phyloP scores from a whole-genome alignment of 2,329 filamentous ascomycete genomes.

The Paracamarosporium sp. region DNA sequence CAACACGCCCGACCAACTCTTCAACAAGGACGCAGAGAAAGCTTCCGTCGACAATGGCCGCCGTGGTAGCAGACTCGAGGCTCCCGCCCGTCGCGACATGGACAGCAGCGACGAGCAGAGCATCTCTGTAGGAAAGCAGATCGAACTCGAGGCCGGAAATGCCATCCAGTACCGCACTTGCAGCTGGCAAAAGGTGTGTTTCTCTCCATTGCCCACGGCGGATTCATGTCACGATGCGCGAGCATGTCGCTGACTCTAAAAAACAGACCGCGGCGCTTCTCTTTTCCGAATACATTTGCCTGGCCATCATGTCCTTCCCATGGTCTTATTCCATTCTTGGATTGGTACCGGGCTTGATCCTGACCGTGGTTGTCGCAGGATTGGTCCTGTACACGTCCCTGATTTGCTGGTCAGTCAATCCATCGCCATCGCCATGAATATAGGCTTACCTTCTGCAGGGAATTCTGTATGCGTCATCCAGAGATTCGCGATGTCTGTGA shows the following conservation, averaged over 20 bases:
- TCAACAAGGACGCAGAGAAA: conserved; percentile 39
- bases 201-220: background rate
- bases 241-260: conserved; percentile 14
- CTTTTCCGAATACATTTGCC: conserved; percentile 94
- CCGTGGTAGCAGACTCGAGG: conserved; percentile 52
- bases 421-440: background rate
- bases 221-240: background rate
- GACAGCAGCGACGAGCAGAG: conserved; percentile 48
- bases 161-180: conserved; percentile 92
- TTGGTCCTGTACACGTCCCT: conserved; percentile 85
- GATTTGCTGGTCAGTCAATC: conserved; percentile 61
- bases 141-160: conserved; percentile 76
- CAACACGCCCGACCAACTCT: conserved; percentile 13
- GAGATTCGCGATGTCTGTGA: conserved; percentile 93
- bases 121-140: conserved; percentile 67
- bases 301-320: conserved; percentile 94
- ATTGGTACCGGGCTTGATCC: conserved; percentile 82
- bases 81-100: conserved; percentile 32
- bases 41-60: conserved; percentile 26
- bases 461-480: conserved; percentile 89
- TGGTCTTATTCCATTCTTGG: conserved; percentile 90
- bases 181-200: conserved; percentile 82
- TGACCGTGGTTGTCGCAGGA: conserved; percentile 78
- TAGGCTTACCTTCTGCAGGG: conserved; percentile 59
- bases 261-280: conserved; percentile 80